A percentile compares a stretch with the other conserved stretches of the same genome.
These are phyloP conservation scores for Glycyrrhiza uralensis DNA, from an alignment of 306 rosid genomes.

Conservation along the genomic window DNA sequence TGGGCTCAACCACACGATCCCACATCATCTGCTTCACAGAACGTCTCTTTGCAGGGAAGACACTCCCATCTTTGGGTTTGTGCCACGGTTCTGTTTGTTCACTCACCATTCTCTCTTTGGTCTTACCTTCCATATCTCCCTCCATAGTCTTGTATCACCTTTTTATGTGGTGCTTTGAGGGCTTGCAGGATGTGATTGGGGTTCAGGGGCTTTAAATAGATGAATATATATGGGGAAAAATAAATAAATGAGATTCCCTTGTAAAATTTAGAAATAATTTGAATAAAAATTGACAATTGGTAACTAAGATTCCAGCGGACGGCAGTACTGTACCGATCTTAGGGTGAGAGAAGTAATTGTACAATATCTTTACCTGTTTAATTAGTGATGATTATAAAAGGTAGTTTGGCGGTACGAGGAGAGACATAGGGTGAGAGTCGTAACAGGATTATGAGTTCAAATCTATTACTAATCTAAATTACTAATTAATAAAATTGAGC, in stretches of 20 bases:
- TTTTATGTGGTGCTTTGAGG: neutral
- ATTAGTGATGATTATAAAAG: neutral
- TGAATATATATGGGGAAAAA: no score
- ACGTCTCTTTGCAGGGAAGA: slow-evolving; percentile 23
- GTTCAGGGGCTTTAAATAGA: no score
- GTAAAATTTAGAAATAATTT: neutral
- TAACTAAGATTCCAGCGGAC: neutral
- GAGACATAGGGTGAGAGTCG: no score
- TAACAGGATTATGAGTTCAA: no score
- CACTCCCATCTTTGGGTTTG: slow-evolving; percentile 28
- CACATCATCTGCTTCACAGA: slow-evolving; percentile 33
- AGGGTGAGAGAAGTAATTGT: neutral
- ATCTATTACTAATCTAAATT: no score
- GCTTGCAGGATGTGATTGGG: neutral
- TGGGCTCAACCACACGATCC: neutral
- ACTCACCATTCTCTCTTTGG: neutral
- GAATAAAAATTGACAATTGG: neutral
- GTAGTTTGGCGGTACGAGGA: no score
- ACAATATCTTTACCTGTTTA: neutral
- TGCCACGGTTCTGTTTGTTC: slow-evolving; percentile 13
- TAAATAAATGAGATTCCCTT: neutral
- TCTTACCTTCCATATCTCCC: neutral
- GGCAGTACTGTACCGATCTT: neutral
- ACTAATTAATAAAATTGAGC: no score
- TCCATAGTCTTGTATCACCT: neutral